phyloP scores from a whole-genome alignment of 371 early-diverging fungal genomes.

The Dichotomocladium elegans region DNA sequence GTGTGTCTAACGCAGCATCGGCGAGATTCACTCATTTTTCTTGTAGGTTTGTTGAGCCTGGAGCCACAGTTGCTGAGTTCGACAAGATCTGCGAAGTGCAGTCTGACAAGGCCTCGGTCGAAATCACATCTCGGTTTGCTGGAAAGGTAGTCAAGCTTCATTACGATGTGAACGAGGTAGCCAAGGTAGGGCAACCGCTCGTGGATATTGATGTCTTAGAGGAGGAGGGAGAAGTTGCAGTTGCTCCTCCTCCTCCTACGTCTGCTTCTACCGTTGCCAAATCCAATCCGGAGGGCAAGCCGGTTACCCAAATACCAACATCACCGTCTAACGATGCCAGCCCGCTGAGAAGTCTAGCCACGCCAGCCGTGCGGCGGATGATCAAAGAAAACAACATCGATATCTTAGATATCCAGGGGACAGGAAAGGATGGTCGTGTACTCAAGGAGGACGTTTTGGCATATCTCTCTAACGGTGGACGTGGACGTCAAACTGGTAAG shows the following conservation, averaged over 20 bases:
- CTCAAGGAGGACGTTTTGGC: constrained; percentile 87
- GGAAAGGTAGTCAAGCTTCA: constrained; percentile 82
- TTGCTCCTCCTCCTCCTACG: not conserved
- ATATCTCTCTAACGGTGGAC: constrained; percentile 26
- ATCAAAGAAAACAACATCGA: constrained; percentile 82
- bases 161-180: constrained; percentile 87
- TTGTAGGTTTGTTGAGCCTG: constrained; percentile 90
- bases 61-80: constrained; percentile 88
- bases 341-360: constrained; percentile 49
- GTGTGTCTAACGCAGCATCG: not conserved
- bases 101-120: constrained; percentile 97
- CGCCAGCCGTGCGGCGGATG: constrained; percentile 91
- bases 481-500: not conserved
- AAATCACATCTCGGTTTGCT: constrained; percentile 93
- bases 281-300: constrained; percentile 2
- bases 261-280: not conserved
- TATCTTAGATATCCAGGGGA: constrained; percentile 65
- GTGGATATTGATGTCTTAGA: constrained; percentile 86
- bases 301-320: no score
- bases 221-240: constrained; percentile 20
- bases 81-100: constrained; percentile 96
- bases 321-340: not conserved
- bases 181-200: constrained; percentile 89
- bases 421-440: constrained; percentile 86
- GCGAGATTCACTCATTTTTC: not conserved